Evolutionary conservation across 768 basidiomycete genomes (phyloP).

Genomic region (Peribolospora kevripleyi): DNA sequence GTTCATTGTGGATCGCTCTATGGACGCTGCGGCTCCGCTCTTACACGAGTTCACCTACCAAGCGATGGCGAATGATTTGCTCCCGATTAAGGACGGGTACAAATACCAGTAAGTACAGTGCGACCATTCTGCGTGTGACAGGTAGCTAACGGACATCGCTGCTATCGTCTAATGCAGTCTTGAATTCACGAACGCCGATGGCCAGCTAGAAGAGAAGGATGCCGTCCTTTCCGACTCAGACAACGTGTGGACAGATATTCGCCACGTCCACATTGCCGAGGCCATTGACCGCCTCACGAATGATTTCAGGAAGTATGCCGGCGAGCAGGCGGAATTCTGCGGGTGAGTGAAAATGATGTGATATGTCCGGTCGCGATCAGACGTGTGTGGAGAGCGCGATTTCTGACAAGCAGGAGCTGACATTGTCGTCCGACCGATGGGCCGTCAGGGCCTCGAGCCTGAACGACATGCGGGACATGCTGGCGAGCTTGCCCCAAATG

Average conservation of each 20-base stretch:
- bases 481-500: conserved; percentile 78
- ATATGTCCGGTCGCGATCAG: neutral
- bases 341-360: conserved; percentile 44
- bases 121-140: neutral
- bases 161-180: conserved; percentile 31
- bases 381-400: neutral
- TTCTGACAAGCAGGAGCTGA: neutral
- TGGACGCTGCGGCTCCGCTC: conserved; percentile 76
- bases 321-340: conserved; percentile 83
- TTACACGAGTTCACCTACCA: conserved; percentile 97
- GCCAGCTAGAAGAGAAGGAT: conserved; percentile 65
- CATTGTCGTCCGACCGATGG: neutral
- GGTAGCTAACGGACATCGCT: neutral
- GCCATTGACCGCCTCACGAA: conserved; percentile 90
- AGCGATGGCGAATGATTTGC: conserved; percentile 88
- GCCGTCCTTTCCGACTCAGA: conserved; percentile 69
- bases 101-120: conserved; percentile 48
- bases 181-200: conserved; percentile 69
- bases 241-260: conserved; percentile 68
- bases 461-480: conserved; percentile 98
- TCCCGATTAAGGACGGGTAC: conserved; percentile 53
- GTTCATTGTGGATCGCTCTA: conserved; percentile 82
- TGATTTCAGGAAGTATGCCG: conserved; percentile 81
- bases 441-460: conserved; percentile 52
- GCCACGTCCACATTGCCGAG: conserved; percentile 97